Evolutionary conservation across 202 grass and related monocot genomes (phyloP).

Genomic region (Setaria viridis): DNA sequence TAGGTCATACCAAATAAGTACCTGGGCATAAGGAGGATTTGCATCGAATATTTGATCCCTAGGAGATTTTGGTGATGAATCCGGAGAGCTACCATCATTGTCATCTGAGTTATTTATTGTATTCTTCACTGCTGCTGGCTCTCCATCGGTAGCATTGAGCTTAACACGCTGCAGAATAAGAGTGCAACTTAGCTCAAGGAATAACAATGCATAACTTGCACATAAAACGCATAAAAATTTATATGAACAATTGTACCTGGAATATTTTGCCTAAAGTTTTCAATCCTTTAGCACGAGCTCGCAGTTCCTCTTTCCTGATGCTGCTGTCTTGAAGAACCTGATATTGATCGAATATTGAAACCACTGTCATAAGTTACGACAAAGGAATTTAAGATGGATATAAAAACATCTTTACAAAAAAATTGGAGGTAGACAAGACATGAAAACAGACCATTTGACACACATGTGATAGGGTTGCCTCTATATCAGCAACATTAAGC

Average conservation of each 20-base stretch:
- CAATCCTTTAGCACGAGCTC: constrained; percentile 88
- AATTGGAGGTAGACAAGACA: constrained; percentile 19
- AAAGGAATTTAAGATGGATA: constrained; percentile 12
- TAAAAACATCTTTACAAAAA: neutral
- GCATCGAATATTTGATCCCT: constrained; percentile 57
- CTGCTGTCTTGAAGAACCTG: constrained; percentile 88
- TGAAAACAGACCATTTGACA: constrained; percentile 77
- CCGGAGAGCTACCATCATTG: constrained; percentile 68
- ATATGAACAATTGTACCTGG: constrained; percentile 56
- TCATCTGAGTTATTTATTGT: constrained; percentile 64
- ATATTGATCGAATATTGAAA: constrained; percentile 32
- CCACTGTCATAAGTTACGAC: constrained; percentile 14
- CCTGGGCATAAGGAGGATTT: constrained; percentile 64
- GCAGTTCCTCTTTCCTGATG: constrained; percentile 82
- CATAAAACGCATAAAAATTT: constrained; percentile 24
- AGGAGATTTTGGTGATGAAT: constrained; percentile 64
- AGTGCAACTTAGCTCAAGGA: constrained; percentile 37
- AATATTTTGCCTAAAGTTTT: constrained; percentile 97
- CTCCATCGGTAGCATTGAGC: constrained; percentile 50
- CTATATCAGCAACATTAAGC: constrained; percentile 98
- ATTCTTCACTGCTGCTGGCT: constrained; percentile 54
- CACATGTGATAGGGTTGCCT: constrained; percentile 80
- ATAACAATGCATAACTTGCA: constrained; percentile 35
- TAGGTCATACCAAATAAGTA: constrained; percentile 36
- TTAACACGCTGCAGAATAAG: constrained; percentile 67